Conservation (phyloP, 805 yeast genomes). For the Candida vaughaniae region DNA sequence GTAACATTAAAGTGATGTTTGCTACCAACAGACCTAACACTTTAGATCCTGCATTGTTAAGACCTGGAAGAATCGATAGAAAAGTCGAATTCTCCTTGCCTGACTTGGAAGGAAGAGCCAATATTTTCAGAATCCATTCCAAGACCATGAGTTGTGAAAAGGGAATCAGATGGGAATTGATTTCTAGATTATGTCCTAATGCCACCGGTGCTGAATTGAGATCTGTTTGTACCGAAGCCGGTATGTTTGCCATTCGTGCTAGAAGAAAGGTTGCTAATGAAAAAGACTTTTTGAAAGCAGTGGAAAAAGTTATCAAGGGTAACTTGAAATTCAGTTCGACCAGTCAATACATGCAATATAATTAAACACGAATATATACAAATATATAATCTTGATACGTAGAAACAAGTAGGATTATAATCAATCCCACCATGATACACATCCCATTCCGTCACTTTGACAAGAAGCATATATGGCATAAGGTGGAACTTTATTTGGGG, state of each 20-base stretch:
- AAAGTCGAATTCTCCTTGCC: slow-evolving; percentile 97
- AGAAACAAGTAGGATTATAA: not conserved
- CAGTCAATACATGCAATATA: slow-evolving; percentile 97
- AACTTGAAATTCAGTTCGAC: slow-evolving; percentile 97
- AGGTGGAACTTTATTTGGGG: slow-evolving; percentile 57
- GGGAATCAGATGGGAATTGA: slow-evolving; percentile 97
- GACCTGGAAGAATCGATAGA: slow-evolving; percentile 99
- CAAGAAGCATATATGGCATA: slow-evolving; percentile 87
- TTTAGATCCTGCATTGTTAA: slow-evolving; percentile 91
- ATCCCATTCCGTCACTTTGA: slow-evolving; percentile 95
- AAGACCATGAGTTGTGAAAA: slow-evolving; percentile 98
- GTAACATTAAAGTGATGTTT: slow-evolving; percentile 98
- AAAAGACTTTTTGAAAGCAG: slow-evolving; percentile 96
- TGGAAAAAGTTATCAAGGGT: slow-evolving; percentile 97
- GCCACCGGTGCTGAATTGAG: slow-evolving; percentile 98
- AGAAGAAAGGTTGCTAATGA: slow-evolving; percentile 98
- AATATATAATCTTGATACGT: slow-evolving; percentile 2
- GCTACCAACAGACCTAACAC: slow-evolving; percentile 99
- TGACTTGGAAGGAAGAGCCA: slow-evolving; percentile 96
- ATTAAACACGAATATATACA: slow-evolving; percentile 38
- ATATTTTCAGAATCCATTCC: slow-evolving; percentile 94
- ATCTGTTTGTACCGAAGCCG: slow-evolving; percentile 98
- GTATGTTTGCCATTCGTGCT: slow-evolving; percentile 99
- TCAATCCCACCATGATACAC: slow-evolving; percentile 94
- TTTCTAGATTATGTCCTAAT: slow-evolving; percentile 95